Conservation (phyloP, 1,284 basidiomycete genomes). For the Dichomitus squalens region DNA sequence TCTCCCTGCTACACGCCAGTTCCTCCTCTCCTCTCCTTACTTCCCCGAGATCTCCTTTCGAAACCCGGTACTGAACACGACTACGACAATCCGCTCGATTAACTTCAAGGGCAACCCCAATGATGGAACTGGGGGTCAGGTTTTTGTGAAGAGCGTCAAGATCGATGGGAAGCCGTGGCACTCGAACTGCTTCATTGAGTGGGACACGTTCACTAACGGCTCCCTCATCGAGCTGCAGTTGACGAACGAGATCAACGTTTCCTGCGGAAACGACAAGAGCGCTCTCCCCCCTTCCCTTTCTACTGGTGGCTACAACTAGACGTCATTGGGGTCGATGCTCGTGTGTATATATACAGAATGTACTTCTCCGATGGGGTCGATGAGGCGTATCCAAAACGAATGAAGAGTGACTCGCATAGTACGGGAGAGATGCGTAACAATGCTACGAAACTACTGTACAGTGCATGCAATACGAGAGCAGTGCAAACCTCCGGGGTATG, state of each 20-base stretch:
- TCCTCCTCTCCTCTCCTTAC: conserved; percentile 62
- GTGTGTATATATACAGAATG: too few relatives aligned
- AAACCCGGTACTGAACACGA: conserved; percentile 58
- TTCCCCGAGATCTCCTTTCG: conserved; percentile 62
- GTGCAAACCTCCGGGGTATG: neutral
- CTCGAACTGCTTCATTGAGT: conserved; percentile 63
- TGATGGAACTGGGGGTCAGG: conserved; percentile 50
- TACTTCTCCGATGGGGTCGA: too few relatives aligned
- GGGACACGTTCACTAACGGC: conserved; percentile 57
- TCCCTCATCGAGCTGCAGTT: conserved; percentile 52
- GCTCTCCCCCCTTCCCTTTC: conserved; percentile 63
- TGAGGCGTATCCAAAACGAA: too few relatives aligned
- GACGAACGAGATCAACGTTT: conserved; percentile 50
- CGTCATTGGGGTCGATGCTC: neutral
- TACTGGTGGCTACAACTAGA: conserved; percentile 49
- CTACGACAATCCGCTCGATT: conserved; percentile 54
- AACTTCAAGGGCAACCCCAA: conserved; percentile 56
- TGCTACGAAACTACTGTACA: neutral
- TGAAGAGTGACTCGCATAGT: too few relatives aligned
- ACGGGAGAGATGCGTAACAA: too few relatives aligned
- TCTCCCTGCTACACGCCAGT: conserved; percentile 59
- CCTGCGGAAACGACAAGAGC: conserved; percentile 47
- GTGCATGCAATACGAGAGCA: neutral
- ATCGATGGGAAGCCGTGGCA: conserved; percentile 58
- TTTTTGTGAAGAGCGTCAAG: conserved; percentile 61